phyloP scores from a whole-genome alignment of 805 yeast genomes.

The Saccharomycopsis sp. region DNA sequence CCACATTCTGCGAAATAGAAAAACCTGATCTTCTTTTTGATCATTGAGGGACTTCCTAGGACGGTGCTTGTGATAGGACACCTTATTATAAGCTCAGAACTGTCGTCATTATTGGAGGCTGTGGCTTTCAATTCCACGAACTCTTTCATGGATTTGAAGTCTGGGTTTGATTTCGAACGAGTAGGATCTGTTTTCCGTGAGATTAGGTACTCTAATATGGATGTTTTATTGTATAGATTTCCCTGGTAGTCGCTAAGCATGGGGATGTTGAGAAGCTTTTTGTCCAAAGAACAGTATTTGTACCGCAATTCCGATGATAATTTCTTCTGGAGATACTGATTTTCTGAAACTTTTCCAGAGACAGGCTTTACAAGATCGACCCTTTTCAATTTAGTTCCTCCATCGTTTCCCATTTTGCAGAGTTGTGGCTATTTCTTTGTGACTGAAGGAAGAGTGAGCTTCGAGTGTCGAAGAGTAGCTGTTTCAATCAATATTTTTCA shows the following conservation, averaged over 20 bases:
- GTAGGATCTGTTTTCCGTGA: constrained; percentile 28
- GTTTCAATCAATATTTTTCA: no score
- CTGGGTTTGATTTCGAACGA: constrained; percentile 10
- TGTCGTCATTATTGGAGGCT: background rate
- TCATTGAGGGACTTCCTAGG: background rate
- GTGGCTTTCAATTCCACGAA: constrained; percentile 32
- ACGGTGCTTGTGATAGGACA: constrained; percentile 13
- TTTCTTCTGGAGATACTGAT: constrained; percentile 6
- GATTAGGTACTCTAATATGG: constrained; percentile 51
- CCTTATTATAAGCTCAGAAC: background rate
- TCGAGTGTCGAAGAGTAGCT: no score
- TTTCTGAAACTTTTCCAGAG: constrained; percentile 13
- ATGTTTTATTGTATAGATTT: constrained; percentile 53
- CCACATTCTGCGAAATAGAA: constrained; percentile 22
- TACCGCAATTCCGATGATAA: constrained; percentile 2
- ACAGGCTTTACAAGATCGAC: constrained; percentile 14
- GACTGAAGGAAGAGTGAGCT: no score
- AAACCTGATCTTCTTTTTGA: constrained; percentile 6
- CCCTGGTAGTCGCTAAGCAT: constrained; percentile 70
- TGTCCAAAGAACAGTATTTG: constrained; percentile 39
- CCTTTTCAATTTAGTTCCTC: constrained; percentile 19
- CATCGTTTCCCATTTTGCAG: constrained; percentile 17
- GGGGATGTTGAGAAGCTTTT: constrained; percentile 39
- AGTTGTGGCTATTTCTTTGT: background rate
- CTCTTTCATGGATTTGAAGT: constrained; percentile 33